Evolutionary conservation across 352 stramenopile genomes (phyloP).

Genomic region (Phytophthora megakarya): DNA sequence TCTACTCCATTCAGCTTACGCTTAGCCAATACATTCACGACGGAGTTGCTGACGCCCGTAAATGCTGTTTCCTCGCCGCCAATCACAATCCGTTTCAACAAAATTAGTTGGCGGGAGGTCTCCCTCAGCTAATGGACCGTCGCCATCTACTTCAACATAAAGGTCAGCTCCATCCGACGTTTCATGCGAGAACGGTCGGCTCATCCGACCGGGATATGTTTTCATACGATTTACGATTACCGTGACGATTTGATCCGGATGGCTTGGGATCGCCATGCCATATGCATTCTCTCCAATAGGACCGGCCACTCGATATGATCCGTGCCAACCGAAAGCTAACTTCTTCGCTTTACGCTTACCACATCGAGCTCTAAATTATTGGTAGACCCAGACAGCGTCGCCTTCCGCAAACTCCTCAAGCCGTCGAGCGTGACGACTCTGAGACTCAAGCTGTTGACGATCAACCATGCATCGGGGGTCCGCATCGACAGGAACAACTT

Average conservation of each 20-base stretch:
- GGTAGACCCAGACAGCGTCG: no score
- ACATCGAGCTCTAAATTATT: no score
- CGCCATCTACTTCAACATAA: background rate
- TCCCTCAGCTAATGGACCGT: background rate
- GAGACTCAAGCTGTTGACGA: background rate
- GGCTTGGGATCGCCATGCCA: background rate
- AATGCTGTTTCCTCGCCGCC: conserved; percentile 2
- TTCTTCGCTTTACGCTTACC: conserved; percentile 6
- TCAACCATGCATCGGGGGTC: background rate
- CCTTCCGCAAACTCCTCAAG: no score
- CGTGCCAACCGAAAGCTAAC: background rate
- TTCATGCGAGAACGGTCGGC: background rate
- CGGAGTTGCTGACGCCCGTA: background rate
- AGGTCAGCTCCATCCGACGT: background rate
- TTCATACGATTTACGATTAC: conserved; percentile 6
- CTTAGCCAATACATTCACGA: conserved; percentile 2
- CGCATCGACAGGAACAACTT: background rate
- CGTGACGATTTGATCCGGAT: background rate
- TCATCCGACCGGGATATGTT: background rate
- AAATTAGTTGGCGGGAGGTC: background rate
- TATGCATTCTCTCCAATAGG: background rate
- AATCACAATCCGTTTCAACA: conserved; percentile 1
- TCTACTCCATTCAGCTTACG: background rate
- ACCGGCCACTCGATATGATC: background rate
- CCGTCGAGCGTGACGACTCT: background rate